A percentile compares a stretch with the other conserved stretches of the same genome.
Evolutionary conservation across 2,329 filamentous ascomycete species (phyloP).

Genomic region (Rhexocercosporidium sp.): DNA sequence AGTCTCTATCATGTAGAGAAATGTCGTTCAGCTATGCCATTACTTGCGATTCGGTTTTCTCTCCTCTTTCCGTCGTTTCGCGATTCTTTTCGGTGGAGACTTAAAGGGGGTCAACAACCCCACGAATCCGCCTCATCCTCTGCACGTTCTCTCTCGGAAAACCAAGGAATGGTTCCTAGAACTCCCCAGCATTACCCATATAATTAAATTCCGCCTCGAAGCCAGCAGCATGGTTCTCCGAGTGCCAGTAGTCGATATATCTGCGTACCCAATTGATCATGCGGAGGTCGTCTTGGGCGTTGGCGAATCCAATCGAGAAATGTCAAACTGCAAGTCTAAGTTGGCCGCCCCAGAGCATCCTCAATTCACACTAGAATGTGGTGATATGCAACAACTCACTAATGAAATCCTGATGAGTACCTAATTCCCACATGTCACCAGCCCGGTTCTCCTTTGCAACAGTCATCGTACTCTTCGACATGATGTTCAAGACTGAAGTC

Average conservation of each 20-base stretch:
- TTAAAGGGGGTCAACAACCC: conserved; percentile 36
- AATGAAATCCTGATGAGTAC: conserved; percentile 32
- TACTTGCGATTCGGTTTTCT: too few relatives aligned
- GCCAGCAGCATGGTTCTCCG: conserved; percentile 36
- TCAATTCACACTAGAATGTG: too few relatives aligned
- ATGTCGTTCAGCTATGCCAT: too few relatives aligned
- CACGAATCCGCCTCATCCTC: conserved; percentile 34
- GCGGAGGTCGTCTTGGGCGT: conserved; percentile 44
- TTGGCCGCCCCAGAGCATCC: too few relatives aligned
- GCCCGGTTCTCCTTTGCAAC: conserved; percentile 45
- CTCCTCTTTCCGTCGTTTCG: too few relatives aligned
- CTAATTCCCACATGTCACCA: conserved; percentile 47
- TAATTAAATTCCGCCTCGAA: conserved; percentile 27
- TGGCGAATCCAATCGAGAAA: conserved; percentile 46
- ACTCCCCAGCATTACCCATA: conserved; percentile 31
- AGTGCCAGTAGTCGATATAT: conserved; percentile 41
- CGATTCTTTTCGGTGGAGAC: conserved; percentile 30
- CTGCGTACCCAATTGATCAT: conserved; percentile 43
- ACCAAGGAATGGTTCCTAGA: conserved; percentile 36
- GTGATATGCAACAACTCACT: too few relatives aligned
- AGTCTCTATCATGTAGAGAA: too few relatives aligned
- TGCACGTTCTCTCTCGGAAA: conserved; percentile 44
- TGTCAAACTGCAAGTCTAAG: conserved; percentile 45
- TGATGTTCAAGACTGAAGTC: conserved; percentile 45
- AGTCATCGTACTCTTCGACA: conserved; percentile 36